A percentile compares a stretch with the other conserved stretches of the same genome.
phyloP scores from a whole-genome alignment of 2,329 filamentous ascomycete species.

The Phialocephala subalpina region DNA sequence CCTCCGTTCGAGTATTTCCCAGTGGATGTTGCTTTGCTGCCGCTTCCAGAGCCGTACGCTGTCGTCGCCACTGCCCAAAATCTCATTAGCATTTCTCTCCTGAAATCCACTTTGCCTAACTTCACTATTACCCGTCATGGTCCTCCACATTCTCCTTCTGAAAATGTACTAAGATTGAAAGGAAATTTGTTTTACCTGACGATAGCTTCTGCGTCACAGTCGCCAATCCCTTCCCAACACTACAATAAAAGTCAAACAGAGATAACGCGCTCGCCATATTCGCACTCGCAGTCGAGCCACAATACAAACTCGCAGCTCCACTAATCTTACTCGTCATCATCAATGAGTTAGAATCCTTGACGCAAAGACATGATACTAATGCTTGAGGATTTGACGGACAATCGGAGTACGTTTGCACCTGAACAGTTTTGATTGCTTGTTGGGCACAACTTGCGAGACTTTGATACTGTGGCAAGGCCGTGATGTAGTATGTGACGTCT shows the following conservation, averaged over 20 bases:
- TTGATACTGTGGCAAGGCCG: conserved; percentile 56
- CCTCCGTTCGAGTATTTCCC: conserved; percentile 8
- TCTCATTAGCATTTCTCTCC: neutral
- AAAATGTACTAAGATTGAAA: too few species aligned
- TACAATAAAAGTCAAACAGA: conserved; percentile 32
- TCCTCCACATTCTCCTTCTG: too few species aligned
- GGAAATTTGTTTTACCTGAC: too few species aligned
- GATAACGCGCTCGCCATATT: conserved; percentile 24
- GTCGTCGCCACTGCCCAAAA: conserved; percentile 11
- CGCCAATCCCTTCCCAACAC: conserved; percentile 28
- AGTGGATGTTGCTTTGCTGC: neutral
- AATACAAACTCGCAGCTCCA: conserved; percentile 16
- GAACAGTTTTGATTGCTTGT: conserved; percentile 20
- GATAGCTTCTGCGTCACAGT: conserved; percentile 23
- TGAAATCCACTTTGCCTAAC: neutral
- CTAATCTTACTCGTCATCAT: conserved; percentile 18
- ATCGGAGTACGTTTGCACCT: neutral
- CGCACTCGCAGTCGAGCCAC: conserved; percentile 26
- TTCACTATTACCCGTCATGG: too few species aligned
- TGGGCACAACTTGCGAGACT: conserved; percentile 45
- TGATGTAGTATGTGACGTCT: conserved; percentile 64
- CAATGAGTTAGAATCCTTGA: conserved; percentile 27
- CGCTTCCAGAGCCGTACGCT: conserved; percentile 11
- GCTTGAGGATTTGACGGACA: conserved; percentile 23
- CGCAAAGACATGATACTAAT: conserved; percentile 31